phyloP scores from a whole-genome alignment of 768 basidiomycete genomes.

The Fomitopsis serialis region DNA sequence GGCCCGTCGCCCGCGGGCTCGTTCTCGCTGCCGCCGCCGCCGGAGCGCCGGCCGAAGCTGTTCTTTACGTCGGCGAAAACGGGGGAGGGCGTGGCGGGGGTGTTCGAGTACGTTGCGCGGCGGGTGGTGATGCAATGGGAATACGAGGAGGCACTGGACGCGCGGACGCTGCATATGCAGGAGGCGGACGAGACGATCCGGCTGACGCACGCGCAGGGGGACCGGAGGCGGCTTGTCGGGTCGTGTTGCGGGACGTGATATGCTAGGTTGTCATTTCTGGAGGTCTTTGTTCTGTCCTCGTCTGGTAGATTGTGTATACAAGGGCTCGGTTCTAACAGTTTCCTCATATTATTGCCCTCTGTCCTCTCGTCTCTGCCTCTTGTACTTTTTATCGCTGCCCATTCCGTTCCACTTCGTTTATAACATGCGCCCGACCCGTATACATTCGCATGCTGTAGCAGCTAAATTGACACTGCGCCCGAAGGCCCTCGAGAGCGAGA shows the following conservation, averaged over 20 bases:
- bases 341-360: too few species aligned
- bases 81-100: conserved; percentile 61
- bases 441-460: too few species aligned
- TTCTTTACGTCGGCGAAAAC: conserved; percentile 80
- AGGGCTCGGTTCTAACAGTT: too few species aligned
- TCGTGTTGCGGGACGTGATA: conserved; percentile 6
- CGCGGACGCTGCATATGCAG: conserved; percentile 33
- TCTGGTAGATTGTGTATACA: too few species aligned
- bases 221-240: not conserved
- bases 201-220: conserved; percentile 13
- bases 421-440: too few species aligned
- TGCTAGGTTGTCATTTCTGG: not conserved
- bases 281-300: too few species aligned
- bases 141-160: conserved; percentile 55
- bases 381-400: too few species aligned
- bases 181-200: conserved; percentile 38
- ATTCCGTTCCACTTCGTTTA: too few species aligned
- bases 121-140: conserved; percentile 62
- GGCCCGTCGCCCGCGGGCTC: conserved; percentile 9
- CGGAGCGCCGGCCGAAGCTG: conserved; percentile 53
- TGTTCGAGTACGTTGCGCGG: conserved; percentile 72
- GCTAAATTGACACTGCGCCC: too few species aligned
- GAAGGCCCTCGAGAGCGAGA: too few species aligned
- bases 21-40: conserved; percentile 19
- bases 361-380: too few species aligned